Base-by-base conservation (phyloP, 345 rosid genomes). In the Boechera retrofracta region DNA sequence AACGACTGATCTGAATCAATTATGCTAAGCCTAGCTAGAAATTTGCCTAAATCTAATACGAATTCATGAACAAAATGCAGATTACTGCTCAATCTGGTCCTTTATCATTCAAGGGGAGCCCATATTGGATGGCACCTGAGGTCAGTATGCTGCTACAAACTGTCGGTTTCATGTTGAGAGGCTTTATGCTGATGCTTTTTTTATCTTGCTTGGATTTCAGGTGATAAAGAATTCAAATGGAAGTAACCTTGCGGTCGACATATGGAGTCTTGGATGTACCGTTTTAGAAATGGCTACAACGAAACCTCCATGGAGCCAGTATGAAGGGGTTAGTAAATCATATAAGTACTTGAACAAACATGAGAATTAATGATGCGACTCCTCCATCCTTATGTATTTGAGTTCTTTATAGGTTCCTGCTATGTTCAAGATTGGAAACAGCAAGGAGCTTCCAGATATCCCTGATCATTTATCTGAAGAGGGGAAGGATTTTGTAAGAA, bases 101-200 rank as follows among this genome's bases (percentile, higher is more conserved):
- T 4, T 77, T 91, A 21, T 91, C 97, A 18, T 84, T 91, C 82
- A 91, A 84, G 80, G 97, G 97, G 75, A 91, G 97, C 81, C 97
- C 97, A 29, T 89, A 89, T 79, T 91, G 97, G 97, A 91, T 91
- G 97, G 97, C 97, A 75, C 97, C 97, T 49, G 97, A 91, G 94
- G 97, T 87, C 64, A 51, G 78, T 75, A 48, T 67, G 52, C 69
- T 74, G 49, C 35, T 74, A 65, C 26, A 26, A 59, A 33, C 10
- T 10, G 0, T 49, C 1, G 5, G 10, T 58, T 49, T 31, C 47
- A 57, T 75, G 5, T 35, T 66, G 8, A 35, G 64, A 65, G 52
- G 67, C 77, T 45, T 64, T 64, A 28, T 78, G 59, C 58, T 58
- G 47, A 54, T 68, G 9, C 61, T 36, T 53, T n/a, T 47, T n/a